Base-by-base conservation (phyloP, 768 basidiomycete species). In the Suillus subluteus region DNA sequence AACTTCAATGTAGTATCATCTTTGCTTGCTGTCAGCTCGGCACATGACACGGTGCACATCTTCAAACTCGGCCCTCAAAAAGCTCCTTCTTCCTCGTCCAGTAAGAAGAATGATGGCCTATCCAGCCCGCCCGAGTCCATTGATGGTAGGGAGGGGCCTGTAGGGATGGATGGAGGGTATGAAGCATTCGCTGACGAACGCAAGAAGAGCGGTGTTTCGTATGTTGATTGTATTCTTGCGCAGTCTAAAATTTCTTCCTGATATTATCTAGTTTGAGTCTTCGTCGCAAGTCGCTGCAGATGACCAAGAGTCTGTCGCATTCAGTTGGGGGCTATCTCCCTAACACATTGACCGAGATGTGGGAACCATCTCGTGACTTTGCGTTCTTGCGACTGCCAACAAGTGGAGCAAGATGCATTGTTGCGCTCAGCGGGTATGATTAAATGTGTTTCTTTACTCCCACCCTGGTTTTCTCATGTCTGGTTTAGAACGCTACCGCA, bases 281-380 rank as follows among this genome's bases (percentile, higher is more conserved):
- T 32, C 84, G 91, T 38, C 82, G 89, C 30, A 88, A 87, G 65
- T 94, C 92, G 4, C 68, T 94, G 72, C 89, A 92, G 63, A 74
- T 95, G 72, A 91, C 92, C 4, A 90, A 91, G 73, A 86, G 83
- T 56, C 75, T 95, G 52, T 90, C 92, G 0, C 83, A 89, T n/a
- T 90, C 91, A 4, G 83, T 95, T 21, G 93, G 95, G 18, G 91
- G 90, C 0, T 95, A 95, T 73, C 83, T 96, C 0, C 97, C 97
- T 0, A 92, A 90, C 69, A 90, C 94, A 1, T 78, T 99, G 56
- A 94, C 95, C 23, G 97, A 98, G 75, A 88, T 99, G 80, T 99
- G 96, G 96, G 98, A 99, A 72, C 98, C 98, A 0, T 85, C 94
- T 43, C 83, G 97, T 8, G 97, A 98, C 74, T 99, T 99, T 74